Base-by-base conservation (phyloP, 352 stramenopile genomes). In the Phytopythium kandeliae region DNA sequence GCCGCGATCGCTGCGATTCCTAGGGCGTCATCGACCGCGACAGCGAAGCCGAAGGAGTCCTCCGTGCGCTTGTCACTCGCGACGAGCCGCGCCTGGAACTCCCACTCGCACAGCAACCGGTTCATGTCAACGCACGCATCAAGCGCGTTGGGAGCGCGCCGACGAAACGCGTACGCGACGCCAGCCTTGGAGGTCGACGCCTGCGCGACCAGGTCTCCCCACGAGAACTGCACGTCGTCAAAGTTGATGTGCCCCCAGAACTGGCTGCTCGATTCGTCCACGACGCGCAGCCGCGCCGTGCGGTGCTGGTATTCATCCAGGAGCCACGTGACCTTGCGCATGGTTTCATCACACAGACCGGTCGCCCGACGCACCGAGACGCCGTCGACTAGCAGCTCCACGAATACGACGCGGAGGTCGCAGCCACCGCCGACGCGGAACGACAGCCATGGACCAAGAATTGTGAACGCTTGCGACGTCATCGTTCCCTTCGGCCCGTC, bases 191-290 rank as follows among this genome's bases (percentile, higher is more conserved):
- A 65, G 1, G 78, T 91, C 24, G 69, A 71, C 2, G 74, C 49
- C 57, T 95, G 83, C 7, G 61, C 55, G 11, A 84, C 55, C 24
- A 50, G 57, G 35, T 57, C 48, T 45, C 65, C 65, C 96, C 95
- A 98, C 50, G 74, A 88, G 58, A 98, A 98, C 2, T 77, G 55
- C 15, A 99, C 92, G 36, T 98, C 71, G 65, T 99, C 96, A 37
- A 98, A 95, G 62, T 97, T 98, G 53, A 99, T 98, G 60, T 98
- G 94, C 28, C 92, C 94, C 93, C 95, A 99, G 31, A 81, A 70
- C 0, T 65, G 54, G 43, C 63, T 87, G 17, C 75, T 92, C 0
- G 81, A 88, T 11, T 71, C 78, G 51, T 99, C 96, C 7, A 98
- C 95, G 19, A 98, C 90, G 30, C 93, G 75, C n/a, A 99, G 79